Percentiles rank a stretch among this genome's conserved stretches.
phyloP scores from a whole-genome alignment of 495 filamentous ascomycete genomes.

The Chaetomium fimeti region DNA sequence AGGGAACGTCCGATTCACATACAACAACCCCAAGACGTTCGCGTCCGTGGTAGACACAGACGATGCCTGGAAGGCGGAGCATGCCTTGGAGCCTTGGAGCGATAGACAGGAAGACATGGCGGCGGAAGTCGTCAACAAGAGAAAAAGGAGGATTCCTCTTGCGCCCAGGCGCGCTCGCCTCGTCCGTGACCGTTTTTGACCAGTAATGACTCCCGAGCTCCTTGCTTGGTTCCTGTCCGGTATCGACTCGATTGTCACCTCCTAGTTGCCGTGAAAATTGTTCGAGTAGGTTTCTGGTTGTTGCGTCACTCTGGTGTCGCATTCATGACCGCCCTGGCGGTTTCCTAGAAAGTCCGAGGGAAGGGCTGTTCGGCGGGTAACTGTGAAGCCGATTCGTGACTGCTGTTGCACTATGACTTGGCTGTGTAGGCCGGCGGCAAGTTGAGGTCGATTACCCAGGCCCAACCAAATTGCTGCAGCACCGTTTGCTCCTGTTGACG shows the following conservation, averaged over 20 bases:
- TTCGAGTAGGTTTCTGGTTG: conserved; percentile 12
- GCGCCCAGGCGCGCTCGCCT: conserved; percentile 16
- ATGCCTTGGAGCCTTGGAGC: conserved; percentile 72
- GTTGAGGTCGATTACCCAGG: neutral
- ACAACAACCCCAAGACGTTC: conserved; percentile 70
- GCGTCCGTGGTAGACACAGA: conserved; percentile 77
- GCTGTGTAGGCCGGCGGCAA: neutral
- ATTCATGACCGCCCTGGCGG: conserved; percentile 26
- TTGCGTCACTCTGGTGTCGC: conserved; percentile 22
- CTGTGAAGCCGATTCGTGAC: neutral
- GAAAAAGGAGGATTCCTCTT: conserved; percentile 22
- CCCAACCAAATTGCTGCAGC: neutral
- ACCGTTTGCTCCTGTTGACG: neutral
- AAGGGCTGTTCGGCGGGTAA: neutral
- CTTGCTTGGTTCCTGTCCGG: neutral
- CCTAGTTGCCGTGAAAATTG: neutral
- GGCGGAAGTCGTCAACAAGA: conserved; percentile 26
- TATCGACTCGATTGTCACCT: conserved; percentile 13
- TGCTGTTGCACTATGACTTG: too few species aligned
- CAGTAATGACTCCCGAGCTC: conserved; percentile 7
- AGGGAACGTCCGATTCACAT: conserved; percentile 42
- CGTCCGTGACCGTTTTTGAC: conserved; percentile 12
- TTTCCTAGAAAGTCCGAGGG: conserved; percentile 23
- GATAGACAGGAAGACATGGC: conserved; percentile 65
- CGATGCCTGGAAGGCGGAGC: conserved; percentile 77